These are phyloP conservation scores for Neofusicoccum umdonicola DNA, from an alignment of 2,329 filamentous ascomycete genomes.

Conservation along the genomic window DNA sequence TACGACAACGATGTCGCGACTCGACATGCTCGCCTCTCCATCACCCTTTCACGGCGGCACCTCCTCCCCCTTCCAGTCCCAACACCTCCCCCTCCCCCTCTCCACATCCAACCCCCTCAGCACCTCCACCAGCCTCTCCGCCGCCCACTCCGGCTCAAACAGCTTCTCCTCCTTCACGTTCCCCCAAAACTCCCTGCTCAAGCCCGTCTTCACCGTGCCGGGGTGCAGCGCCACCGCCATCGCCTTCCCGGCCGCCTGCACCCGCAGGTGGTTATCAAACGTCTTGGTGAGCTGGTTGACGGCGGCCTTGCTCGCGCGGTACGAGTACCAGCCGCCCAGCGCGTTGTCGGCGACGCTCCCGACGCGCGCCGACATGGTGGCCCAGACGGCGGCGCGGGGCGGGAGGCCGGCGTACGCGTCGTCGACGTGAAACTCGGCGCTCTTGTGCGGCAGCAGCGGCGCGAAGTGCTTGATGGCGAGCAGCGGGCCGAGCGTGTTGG, in stretches of 20 bases:
- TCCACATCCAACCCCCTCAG: constrained; percentile 56
- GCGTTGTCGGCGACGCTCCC: constrained; percentile 71
- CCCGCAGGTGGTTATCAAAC: constrained; percentile 65
- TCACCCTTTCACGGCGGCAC: constrained; percentile 30
- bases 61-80: constrained; percentile 41
- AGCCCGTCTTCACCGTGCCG: constrained; percentile 73
- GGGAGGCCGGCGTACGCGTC: constrained; percentile 38
- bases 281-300: constrained; percentile 70
- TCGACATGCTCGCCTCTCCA: too few species aligned
- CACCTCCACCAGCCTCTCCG: constrained; percentile 62
- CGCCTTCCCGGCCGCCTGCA: constrained; percentile 59
- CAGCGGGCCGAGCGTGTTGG: constrained; percentile 73
- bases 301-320: constrained; percentile 72
- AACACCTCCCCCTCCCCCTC: constrained; percentile 42
- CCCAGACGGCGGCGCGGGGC: constrained; percentile 57
- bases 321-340: constrained; percentile 78
- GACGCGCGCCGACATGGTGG: constrained; percentile 76
- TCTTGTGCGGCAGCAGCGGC: constrained; percentile 63
- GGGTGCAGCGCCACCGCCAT: constrained; percentile 72
- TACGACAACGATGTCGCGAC: too few species aligned
- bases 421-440: constrained; percentile 30
- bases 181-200: constrained; percentile 71
- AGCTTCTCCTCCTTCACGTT: constrained; percentile 61
- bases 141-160: constrained; percentile 65
- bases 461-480: constrained; percentile 75